A percentile compares a stretch with the other conserved stretches of the same genome.
These are phyloP conservation scores for Linnemannia zychae DNA, from an alignment of 192 early-diverging fungal species.

Conservation along the genomic window DNA sequence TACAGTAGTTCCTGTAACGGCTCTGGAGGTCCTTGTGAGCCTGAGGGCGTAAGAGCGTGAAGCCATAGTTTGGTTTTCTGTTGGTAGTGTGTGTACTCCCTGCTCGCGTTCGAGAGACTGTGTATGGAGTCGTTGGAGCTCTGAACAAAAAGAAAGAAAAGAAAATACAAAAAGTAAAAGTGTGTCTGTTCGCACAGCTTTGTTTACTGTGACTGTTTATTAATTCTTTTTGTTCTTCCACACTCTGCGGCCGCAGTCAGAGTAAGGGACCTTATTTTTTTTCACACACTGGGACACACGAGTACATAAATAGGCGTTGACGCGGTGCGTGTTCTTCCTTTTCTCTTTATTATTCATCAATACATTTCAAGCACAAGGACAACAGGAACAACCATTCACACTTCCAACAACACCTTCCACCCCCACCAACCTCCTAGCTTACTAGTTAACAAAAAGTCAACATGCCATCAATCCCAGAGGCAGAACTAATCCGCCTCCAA, in stretches of 20 bases:
- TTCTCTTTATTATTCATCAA: background rate
- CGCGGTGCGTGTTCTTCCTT: background rate
- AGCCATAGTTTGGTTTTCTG: background rate
- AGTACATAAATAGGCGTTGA: background rate
- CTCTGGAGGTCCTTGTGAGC: background rate
- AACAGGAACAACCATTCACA: background rate
- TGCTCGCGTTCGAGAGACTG: background rate
- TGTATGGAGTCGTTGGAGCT: background rate
- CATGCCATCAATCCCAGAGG: constrained; percentile 73
- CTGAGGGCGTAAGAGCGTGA: background rate
- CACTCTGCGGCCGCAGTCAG: constrained; percentile 17
- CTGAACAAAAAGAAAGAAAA: background rate
- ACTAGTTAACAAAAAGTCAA: background rate
- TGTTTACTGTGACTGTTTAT: constrained; percentile 8
- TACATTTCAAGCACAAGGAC: background rate
- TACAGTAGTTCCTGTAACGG: background rate
- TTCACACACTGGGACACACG: background rate
- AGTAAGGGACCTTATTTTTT: background rate
- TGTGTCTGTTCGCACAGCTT: background rate
- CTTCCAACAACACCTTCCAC: background rate
- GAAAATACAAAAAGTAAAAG: background rate
- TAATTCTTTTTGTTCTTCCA: background rate
- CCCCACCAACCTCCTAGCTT: background rate
- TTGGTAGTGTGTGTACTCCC: background rate
- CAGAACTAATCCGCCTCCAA: constrained; percentile 79